A percentile compares a stretch with the other conserved stretches of the same genome.
Conservation (phyloP, 805 yeast species). For the Myxozyma neglecta region DNA sequence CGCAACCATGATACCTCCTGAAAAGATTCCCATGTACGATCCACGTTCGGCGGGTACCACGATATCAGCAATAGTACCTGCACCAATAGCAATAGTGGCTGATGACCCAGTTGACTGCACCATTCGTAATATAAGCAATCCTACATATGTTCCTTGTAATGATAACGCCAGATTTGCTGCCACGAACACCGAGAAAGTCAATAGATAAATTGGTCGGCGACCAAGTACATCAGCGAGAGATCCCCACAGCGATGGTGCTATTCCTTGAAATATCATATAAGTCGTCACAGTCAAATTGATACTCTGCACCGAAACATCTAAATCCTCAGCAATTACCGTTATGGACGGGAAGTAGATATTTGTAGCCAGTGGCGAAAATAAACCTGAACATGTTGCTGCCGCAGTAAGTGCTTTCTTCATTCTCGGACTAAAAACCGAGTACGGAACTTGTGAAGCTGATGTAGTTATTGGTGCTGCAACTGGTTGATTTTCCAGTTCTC, state of each 20-base stretch:
- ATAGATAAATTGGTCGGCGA: constrained; percentile 63
- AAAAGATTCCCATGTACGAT: constrained; percentile 72
- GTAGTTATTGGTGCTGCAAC: constrained; percentile 1
- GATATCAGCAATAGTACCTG: constrained; percentile 81
- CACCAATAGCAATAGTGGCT: constrained; percentile 85
- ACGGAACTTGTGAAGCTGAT: constrained; percentile 16
- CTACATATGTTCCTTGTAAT: constrained; percentile 58
- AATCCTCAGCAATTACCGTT: constrained; percentile 54
- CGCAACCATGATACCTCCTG: constrained; percentile 75
- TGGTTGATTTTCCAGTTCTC: background rate
- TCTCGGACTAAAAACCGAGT: constrained; percentile 13
- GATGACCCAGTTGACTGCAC: constrained; percentile 79
- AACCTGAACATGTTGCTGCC: constrained; percentile 49
- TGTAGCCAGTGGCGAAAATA: constrained; percentile 69
- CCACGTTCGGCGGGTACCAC: constrained; percentile 70
- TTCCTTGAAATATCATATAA: constrained; percentile 73
- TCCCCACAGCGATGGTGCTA: constrained; percentile 69
- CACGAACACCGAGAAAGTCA: constrained; percentile 56
- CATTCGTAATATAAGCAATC: constrained; percentile 68
- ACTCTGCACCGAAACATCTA: constrained; percentile 55
- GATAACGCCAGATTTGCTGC: constrained; percentile 73
- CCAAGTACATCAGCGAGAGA: constrained; percentile 70
- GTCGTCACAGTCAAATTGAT: constrained; percentile 75
- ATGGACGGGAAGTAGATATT: constrained; percentile 83
- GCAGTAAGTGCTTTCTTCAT: constrained; percentile 15